Evolutionary conservation across 352 stramenopile genomes (phyloP).

Genomic region (Phytophthora fragariaefolia): DNA sequence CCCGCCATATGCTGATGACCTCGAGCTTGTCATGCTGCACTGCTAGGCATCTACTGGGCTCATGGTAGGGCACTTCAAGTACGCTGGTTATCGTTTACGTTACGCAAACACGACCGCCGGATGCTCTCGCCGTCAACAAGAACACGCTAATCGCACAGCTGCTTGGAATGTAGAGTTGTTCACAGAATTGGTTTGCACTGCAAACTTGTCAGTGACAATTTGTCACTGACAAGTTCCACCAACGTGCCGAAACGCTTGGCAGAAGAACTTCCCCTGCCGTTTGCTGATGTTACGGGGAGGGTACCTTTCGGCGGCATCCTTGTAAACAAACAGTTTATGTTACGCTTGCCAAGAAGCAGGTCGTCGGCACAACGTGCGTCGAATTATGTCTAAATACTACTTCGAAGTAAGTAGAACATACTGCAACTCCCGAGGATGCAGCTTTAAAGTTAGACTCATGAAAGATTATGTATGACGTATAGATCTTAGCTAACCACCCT

Average conservation of each 20-base stretch:
- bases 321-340: slow-evolving; percentile 18
- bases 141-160: not conserved
- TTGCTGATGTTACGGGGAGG: slow-evolving; percentile 13
- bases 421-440: slow-evolving; percentile 4
- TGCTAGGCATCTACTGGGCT: not conserved
- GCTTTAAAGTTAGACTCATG: too few relatives aligned
- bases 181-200: not conserved
- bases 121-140: slow-evolving; percentile 21
- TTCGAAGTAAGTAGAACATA: too few relatives aligned
- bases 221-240: too few relatives aligned
- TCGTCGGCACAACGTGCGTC: slow-evolving; percentile 11
- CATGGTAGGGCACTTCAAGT: slow-evolving; percentile 13
- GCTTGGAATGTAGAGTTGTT: not conserved
- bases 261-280: not conserved
- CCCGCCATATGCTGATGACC: slow-evolving; percentile 25
- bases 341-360: slow-evolving; percentile 1
- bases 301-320: not conserved
- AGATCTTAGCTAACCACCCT: too few relatives aligned
- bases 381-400: not conserved
- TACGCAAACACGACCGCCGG: slow-evolving; percentile 28
- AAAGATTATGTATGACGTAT: too few relatives aligned
- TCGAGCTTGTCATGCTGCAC: slow-evolving; percentile 23
- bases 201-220: too few relatives aligned
- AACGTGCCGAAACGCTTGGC: too few relatives aligned
- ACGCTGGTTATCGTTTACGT: slow-evolving; percentile 24